A percentile compares a stretch with the other conserved stretches of the same genome.
Conservation (phyloP, 1,139 yeast species). For the Eremothecium cymbalariae region DNA sequence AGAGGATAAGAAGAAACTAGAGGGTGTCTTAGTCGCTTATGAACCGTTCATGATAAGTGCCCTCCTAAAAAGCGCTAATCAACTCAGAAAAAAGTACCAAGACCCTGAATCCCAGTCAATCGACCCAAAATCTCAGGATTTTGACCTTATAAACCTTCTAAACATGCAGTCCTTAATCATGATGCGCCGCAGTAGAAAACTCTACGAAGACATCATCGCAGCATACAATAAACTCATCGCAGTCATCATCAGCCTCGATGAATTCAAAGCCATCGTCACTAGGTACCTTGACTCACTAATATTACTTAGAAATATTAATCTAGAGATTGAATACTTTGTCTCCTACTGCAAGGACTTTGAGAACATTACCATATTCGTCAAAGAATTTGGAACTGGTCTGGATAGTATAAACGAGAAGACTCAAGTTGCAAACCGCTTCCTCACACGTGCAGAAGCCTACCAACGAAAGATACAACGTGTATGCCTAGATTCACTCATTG, state of each 20-base stretch:
- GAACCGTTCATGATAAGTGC: not conserved
- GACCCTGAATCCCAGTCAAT: not conserved
- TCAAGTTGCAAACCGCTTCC: not conserved
- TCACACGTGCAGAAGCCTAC: not conserved
- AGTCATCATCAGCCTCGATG: not conserved
- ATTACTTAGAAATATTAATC: not conserved
- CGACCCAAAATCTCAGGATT: not conserved
- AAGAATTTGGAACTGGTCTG: slow-evolving; percentile 1
- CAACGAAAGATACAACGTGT: not conserved
- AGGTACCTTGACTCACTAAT: not conserved
- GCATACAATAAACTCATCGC: not conserved
- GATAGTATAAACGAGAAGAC: not conserved
- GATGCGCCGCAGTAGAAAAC: not conserved
- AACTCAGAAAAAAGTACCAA: not conserved
- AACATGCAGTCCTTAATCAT: not conserved
- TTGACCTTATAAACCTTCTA: not conserved
- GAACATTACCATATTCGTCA: not conserved
- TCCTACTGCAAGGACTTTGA: slow-evolving; percentile 1
- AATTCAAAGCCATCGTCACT: not conserved
- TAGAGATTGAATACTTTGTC: not conserved
- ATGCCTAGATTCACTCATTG: not conserved
- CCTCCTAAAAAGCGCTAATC: not conserved
- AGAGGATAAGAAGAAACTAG: not conserved
- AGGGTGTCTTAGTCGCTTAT: not conserved
- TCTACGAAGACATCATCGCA: not conserved